Percentiles rank a stretch among this genome's conserved stretches.
Evolutionary conservation across 2,329 filamentous ascomycete species (phyloP).

Genomic region (Colletotrichum kahawae): DNA sequence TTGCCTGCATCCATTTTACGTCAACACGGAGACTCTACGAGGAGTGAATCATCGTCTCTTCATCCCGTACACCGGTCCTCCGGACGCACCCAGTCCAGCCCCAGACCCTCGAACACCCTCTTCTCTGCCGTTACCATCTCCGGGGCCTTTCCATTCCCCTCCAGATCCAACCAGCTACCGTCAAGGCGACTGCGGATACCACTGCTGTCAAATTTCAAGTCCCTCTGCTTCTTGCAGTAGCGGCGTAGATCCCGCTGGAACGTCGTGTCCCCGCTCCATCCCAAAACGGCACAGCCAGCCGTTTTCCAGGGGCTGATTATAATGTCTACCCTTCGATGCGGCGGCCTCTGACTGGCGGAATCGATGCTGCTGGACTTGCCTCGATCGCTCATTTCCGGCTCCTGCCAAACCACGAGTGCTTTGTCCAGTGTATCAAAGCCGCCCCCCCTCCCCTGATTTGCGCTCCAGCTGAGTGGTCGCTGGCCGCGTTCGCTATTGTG

Average conservation of each 20-base stretch:
- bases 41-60: slow-evolving; percentile 21
- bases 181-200: slow-evolving; percentile 74
- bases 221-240: slow-evolving; percentile 75
- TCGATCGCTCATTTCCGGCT: slow-evolving; percentile 48
- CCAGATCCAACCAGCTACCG: slow-evolving; percentile 74
- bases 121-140: slow-evolving; percentile 77
- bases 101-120: slow-evolving; percentile 79
- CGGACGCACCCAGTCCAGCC: slow-evolving; percentile 69
- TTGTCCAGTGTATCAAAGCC: slow-evolving; percentile 93
- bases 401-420: slow-evolving; percentile 90
- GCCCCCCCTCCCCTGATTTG: slow-evolving; percentile 44
- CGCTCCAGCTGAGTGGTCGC: slow-evolving; percentile 57
- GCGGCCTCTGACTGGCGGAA: slow-evolving; percentile 26
- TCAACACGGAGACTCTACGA: background rate
- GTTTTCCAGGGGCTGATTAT: slow-evolving; percentile 90
- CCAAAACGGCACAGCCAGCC: slow-evolving; percentile 83
- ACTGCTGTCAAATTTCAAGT: slow-evolving; percentile 90
- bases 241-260: slow-evolving; percentile 86
- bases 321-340: slow-evolving; percentile 88
- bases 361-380: background rate
- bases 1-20: background rate
- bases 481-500: slow-evolving; percentile 78
- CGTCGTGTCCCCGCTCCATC: slow-evolving; percentile 88
- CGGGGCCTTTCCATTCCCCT: slow-evolving; percentile 62
- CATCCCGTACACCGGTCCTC: slow-evolving; percentile 72